Evolutionary conservation across 148 eudicot species (phyloP).

Genomic region (Heliosperma pusillum): DNA sequence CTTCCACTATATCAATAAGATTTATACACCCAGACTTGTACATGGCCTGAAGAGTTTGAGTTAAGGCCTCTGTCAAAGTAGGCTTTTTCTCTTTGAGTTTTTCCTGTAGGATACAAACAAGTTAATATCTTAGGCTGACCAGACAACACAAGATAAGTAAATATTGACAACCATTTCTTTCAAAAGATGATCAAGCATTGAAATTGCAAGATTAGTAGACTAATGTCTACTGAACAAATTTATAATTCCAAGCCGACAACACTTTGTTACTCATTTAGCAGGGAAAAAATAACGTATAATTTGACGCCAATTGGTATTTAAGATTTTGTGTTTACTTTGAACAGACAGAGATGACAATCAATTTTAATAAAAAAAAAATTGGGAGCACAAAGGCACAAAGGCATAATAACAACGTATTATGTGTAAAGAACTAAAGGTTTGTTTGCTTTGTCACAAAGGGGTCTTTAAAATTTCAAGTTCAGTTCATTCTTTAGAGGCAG

Average conservation of each 20-base stretch:
- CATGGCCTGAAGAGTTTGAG: constrained; percentile 92
- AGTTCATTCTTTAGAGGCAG: too few species aligned
- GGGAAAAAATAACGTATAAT: too few species aligned
- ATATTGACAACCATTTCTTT: neutral
- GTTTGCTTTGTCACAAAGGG: neutral
- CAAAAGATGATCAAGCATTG: neutral
- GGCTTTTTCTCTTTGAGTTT: constrained; percentile 98
- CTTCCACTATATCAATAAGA: constrained; percentile 84
- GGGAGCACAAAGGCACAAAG: too few species aligned
- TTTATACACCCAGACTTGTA: constrained; percentile 91
- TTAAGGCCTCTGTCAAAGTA: constrained; percentile 67
- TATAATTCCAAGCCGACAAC: too few species aligned
- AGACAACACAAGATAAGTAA: neutral
- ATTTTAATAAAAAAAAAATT: too few species aligned
- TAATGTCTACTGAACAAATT: neutral
- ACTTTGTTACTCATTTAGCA: too few species aligned
- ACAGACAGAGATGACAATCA: too few species aligned
- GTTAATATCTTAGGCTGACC: constrained; percentile 6
- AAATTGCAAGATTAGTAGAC: neutral
- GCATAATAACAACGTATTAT: too few species aligned
- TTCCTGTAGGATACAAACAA: constrained; percentile 50
- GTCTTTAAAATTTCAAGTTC: too few species aligned
- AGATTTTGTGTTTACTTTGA: too few species aligned
- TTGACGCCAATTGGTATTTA: too few species aligned
- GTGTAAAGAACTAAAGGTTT: too few species aligned